A percentile compares a stretch with the other conserved stretches of the same genome.
Evolutionary conservation across 371 early-diverging fungal genomes (phyloP).

Genomic region (Syncephalis fuscata): DNA sequence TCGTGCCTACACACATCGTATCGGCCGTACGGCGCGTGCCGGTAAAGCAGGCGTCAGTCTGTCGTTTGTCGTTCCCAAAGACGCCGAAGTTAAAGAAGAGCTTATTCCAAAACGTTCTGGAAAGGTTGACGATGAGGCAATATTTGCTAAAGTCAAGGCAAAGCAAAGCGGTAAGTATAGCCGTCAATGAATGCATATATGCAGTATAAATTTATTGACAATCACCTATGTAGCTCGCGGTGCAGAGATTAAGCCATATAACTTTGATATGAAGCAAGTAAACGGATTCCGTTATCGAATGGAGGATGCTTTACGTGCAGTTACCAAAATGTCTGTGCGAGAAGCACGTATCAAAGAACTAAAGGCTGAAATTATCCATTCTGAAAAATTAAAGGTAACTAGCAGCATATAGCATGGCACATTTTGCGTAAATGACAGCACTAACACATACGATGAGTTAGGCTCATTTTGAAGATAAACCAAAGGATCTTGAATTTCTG

Average conservation of each 20-base stretch:
- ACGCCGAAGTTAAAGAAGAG: constrained; percentile 20
- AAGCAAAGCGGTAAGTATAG: constrained; percentile 30
- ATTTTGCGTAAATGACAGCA: no score
- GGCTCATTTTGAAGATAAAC: constrained; percentile 92
- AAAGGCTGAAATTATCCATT: constrained; percentile 81
- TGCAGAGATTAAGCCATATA: constrained; percentile 53
- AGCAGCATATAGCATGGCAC: no score
- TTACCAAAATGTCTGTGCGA: constrained; percentile 56
- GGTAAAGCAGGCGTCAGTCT: constrained; percentile 79
- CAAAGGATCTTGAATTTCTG: constrained; percentile 80
- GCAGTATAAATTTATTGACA: neutral
- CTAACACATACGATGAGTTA: constrained; percentile 12
- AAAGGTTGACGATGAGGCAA: constrained; percentile 30
- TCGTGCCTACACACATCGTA: constrained; percentile 89
- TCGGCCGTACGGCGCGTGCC: constrained; percentile 94
- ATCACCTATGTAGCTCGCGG: constrained; percentile 11
- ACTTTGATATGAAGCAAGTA: constrained; percentile 76
- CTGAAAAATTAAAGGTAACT: constrained; percentile 63
- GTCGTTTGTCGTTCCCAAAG: constrained; percentile 54
- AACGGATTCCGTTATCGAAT: constrained; percentile 83
- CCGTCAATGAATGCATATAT: no score
- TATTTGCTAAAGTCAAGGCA: constrained; percentile 57
- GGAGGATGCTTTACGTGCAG: constrained; percentile 69
- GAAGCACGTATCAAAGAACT: constrained; percentile 88
- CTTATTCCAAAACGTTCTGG: constrained; percentile 12